Conservation (phyloP, 179 eudicot species). For the Camellia oleifera region DNA sequence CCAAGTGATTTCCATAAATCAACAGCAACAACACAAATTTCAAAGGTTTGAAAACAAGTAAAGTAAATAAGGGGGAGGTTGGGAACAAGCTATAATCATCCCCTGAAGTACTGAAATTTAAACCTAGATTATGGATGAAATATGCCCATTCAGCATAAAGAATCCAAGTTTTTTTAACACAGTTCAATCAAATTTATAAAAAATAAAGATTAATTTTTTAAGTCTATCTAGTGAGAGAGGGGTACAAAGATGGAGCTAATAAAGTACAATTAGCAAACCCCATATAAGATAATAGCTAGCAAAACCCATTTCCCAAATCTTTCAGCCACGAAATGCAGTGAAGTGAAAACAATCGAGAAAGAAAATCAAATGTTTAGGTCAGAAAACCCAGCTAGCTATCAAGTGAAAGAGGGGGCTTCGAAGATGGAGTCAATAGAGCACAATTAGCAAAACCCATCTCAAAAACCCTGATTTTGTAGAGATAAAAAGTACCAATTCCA, state of each 20-base stretch:
- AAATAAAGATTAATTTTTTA: too few relatives aligned
- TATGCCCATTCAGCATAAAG: neutral
- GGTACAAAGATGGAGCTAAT: too few relatives aligned
- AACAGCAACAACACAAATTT: neutral
- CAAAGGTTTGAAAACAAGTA: neutral
- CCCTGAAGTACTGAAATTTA: neutral
- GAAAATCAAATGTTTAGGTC: neutral
- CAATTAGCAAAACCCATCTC: neutral
- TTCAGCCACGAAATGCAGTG: neutral
- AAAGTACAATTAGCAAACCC: neutral
- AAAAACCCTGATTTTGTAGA: neutral
- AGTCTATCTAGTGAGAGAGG: too few relatives aligned
- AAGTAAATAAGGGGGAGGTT: neutral
- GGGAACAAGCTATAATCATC: constrained; percentile 1
- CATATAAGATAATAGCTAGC: neutral
- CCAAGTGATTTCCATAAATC: neutral
- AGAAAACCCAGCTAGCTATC: neutral
- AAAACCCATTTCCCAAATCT: constrained; percentile 3
- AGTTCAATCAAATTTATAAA: neutral
- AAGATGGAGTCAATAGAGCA: neutral
- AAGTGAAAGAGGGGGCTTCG: neutral
- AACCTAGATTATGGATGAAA: neutral
- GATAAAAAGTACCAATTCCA: neutral
- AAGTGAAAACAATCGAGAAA: neutral
- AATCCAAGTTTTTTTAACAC: neutral